Evolutionary conservation across 225 moss, liverwort and hornwort species (phyloP).

Genomic region (Marchantia polymorpha): DNA sequence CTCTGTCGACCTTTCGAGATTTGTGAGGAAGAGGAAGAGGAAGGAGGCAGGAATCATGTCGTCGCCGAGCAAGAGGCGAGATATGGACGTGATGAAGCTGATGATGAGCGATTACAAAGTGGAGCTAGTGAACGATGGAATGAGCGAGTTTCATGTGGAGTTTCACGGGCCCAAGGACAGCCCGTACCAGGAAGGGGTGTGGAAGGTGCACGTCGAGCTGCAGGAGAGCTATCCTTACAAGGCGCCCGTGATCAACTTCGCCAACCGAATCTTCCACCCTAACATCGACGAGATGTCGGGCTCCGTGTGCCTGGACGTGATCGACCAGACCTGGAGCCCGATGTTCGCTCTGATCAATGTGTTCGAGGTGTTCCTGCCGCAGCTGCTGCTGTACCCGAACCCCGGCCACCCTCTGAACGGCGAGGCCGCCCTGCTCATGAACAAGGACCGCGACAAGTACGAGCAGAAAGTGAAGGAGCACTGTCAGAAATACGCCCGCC

Average conservation of each 20-base stretch:
- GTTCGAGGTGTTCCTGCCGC: slow-evolving; percentile 90
- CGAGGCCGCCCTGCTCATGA: slow-evolving; percentile 81
- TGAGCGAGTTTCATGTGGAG: slow-evolving; percentile 96
- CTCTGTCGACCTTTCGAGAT: too few species aligned
- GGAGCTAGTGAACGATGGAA: slow-evolving; percentile 97
- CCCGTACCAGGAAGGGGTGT: slow-evolving; percentile 80
- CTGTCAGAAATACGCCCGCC: slow-evolving; percentile 82
- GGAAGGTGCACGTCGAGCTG: slow-evolving; percentile 90
- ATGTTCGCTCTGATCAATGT: slow-evolving; percentile 96
- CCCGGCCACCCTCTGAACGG: slow-evolving; percentile 79
- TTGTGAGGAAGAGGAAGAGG: too few species aligned
- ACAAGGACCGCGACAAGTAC: slow-evolving; percentile 73
- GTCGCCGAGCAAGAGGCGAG: slow-evolving; percentile 83
- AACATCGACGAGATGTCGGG: slow-evolving; percentile 91
- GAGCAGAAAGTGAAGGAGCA: slow-evolving; percentile 95
- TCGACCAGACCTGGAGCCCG: slow-evolving; percentile 95
- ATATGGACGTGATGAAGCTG: slow-evolving; percentile 95
- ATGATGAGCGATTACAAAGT: slow-evolving; percentile 99
- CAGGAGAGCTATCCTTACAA: slow-evolving; percentile 87
- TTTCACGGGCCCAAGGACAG: slow-evolving; percentile 95
- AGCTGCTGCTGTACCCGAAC: slow-evolving; percentile 87
- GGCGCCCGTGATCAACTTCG: slow-evolving; percentile 81
- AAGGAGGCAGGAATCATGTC: slow-evolving; percentile 44
- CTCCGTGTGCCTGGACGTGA: slow-evolving; percentile 86
- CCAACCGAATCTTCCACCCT: slow-evolving; percentile 90